Conservation (phyloP, 2,329 filamentous ascomycete genomes). For the Colletotrichum caudatum region DNA sequence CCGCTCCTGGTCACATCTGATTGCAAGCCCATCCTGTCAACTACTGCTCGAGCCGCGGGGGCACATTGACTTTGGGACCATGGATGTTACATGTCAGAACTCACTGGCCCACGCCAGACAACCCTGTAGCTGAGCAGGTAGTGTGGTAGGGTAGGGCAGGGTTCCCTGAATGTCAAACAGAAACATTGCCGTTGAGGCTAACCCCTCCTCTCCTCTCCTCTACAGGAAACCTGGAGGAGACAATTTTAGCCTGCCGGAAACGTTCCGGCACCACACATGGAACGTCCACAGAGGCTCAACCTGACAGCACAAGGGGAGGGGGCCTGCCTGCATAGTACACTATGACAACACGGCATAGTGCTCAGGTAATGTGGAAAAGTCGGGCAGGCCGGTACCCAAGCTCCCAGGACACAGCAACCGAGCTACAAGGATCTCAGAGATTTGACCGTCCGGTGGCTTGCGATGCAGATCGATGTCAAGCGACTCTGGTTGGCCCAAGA, state of each 20-base stretch:
- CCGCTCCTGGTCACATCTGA: background rate
- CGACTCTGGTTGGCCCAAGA: background rate
- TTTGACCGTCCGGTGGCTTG: slow-evolving; percentile 6
- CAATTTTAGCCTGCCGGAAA: slow-evolving; percentile 22
- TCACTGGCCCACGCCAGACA: slow-evolving; percentile 17
- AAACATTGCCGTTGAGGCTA: slow-evolving; percentile 21
- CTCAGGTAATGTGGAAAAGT: background rate
- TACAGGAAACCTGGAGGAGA: background rate
- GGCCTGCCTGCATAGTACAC: background rate
- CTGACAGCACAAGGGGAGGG: slow-evolving; percentile 4
- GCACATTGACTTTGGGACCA: slow-evolving; percentile 1
- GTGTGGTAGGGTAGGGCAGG: slow-evolving; percentile 6
- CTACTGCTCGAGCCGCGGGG: slow-evolving; percentile 6
- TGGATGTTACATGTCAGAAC: slow-evolving; percentile 35
- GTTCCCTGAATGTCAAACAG: slow-evolving; percentile 33
- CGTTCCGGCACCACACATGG: slow-evolving; percentile 1
- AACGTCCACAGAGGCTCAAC: slow-evolving; percentile 22
- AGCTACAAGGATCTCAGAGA: background rate
- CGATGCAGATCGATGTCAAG: slow-evolving; percentile 23
- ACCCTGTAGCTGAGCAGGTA: slow-evolving; percentile 17
- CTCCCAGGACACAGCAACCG: background rate
- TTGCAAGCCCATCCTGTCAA: background rate
- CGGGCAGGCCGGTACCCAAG: background rate
- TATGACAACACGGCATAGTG: background rate
- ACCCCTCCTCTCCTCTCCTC: background rate